Evolutionary conservation across 345 rosid species (phyloP), one percentile per base, ranked within the genome.

Genomic region (Ceriops decandra): DNA sequence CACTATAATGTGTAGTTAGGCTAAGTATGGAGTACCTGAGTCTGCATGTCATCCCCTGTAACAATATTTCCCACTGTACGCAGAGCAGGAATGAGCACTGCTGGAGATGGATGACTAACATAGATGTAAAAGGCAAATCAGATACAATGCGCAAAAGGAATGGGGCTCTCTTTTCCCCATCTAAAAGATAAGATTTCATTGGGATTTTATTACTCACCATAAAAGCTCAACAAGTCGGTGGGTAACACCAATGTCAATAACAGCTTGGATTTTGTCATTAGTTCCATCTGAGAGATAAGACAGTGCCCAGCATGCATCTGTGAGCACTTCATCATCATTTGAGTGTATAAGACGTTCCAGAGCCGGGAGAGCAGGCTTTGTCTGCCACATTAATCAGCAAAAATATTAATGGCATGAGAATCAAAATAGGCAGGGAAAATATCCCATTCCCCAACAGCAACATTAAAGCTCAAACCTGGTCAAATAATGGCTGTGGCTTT

Each of bases 241-340:
- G 72, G 75, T 61, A 30, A 71, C 79, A 47, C 75, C 75, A 26
- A 75, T 54, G 24, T 76, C 79, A 62, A 76, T 76, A 38, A 76
- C 75, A 71, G 79, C 75, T 71, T 76, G 72, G 32, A 76, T 76
- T 76, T 76, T 76, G 52, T 76, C 75, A 62, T 76, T 76, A 42
- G 75, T 66, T 49, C 79, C 79, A 49, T 70, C 72, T 46, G 79
- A 76, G 47, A 76, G 79, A 76, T 71, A 76, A 0, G 79, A 76
- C 15, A 76, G 57, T 17, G 79, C 79, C 79, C 79, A 76, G 60
- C 75, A 76, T 58, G 79, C 79, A 76, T 71, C 72, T 22, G 72
- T 67, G 28, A 76, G 68, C 32, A 76, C 75, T 57, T 76, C 79
- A 13, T 71, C 72, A 35, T 76, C 75, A 62, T 52, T 66, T 26